These are phyloP conservation scores for Ogataea corticis DNA, from an alignment of 805 yeast species.

Conservation along the genomic window DNA sequence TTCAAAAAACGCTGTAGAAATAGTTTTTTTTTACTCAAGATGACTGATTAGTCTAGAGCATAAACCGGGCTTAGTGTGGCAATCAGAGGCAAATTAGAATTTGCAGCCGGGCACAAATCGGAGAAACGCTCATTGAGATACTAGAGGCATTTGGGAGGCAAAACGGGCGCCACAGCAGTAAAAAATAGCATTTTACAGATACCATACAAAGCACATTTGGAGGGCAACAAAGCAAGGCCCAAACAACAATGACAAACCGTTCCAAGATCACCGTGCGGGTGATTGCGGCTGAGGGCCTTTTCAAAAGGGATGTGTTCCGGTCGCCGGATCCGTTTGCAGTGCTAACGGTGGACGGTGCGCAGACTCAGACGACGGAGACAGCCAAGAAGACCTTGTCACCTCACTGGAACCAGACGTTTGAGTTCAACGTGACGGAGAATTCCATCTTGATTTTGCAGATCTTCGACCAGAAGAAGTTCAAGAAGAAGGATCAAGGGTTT, in stretches of 20 bases:
- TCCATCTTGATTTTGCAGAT: constrained; percentile 90
- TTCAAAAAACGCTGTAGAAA: neutral
- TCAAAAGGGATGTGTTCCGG: constrained; percentile 91
- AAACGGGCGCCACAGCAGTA: neutral
- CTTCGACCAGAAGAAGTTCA: constrained; percentile 95
- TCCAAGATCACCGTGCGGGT: constrained; percentile 62
- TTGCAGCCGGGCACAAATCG: neutral
- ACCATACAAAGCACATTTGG: neutral
- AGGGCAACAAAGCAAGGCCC: neutral
- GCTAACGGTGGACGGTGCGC: constrained; percentile 94
- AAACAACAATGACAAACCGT: constrained; percentile 19
- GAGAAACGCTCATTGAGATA: neutral
- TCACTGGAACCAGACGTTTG: constrained; percentile 94
- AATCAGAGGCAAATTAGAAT: neutral
- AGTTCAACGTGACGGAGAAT: constrained; percentile 73
- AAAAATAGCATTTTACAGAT: neutral
- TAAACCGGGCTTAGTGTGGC: neutral
- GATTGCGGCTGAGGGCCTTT: constrained; percentile 94
- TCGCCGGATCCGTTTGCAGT: constrained; percentile 99
- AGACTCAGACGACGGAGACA: constrained; percentile 91
- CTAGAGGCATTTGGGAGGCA: neutral
- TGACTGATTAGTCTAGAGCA: neutral
- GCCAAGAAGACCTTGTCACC: constrained; percentile 94
- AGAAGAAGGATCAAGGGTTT: constrained; percentile 97
- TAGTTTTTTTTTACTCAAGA: neutral